Conservation (phyloP, 2,329 filamentous ascomycete genomes). For the Sporothrix brunneoviolacea region DNA sequence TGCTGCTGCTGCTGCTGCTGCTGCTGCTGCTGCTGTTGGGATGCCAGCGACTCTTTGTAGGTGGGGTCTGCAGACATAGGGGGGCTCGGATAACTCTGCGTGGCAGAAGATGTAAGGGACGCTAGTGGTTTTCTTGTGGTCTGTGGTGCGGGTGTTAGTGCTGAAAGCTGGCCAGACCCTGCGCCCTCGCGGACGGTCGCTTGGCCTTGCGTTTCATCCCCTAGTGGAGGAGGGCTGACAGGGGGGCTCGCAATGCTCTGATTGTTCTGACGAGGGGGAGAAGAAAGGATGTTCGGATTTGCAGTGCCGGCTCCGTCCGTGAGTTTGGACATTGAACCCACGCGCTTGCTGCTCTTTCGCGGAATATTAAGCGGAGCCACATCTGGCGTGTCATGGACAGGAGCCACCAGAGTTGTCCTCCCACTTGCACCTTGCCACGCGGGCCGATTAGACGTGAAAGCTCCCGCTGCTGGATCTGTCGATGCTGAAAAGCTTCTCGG, state of each 20-base stretch:
- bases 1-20: constrained; percentile 11
- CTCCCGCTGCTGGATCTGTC: constrained; percentile 29
- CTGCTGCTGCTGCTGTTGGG: constrained; percentile 3
- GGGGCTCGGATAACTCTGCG: constrained; percentile 32
- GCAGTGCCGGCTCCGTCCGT: constrained; percentile 11
- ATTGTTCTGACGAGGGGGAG: neutral
- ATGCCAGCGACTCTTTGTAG: constrained; percentile 17
- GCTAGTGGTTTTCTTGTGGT: constrained; percentile 17
- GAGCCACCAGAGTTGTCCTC: constrained; percentile 55
- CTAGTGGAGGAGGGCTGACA: constrained; percentile 23
- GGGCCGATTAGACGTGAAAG: constrained; percentile 38
- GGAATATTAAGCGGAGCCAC: constrained; percentile 52
- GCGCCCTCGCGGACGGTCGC: constrained; percentile 30
- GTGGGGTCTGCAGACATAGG: constrained; percentile 28
- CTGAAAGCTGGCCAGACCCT: constrained; percentile 27
- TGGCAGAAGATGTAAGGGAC: constrained; percentile 6
- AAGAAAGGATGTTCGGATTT: constrained; percentile 3
- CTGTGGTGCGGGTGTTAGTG: constrained; percentile 10
- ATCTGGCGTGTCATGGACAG: constrained; percentile 54
- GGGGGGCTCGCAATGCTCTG: constrained; percentile 23
- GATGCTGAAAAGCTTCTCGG: neutral
- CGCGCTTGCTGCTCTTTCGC: constrained; percentile 41
- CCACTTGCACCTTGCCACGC: constrained; percentile 71
- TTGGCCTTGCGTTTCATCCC: constrained; percentile 24
- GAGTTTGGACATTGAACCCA: constrained; percentile 19